Percentiles rank a stretch among this genome's conserved stretches.
Evolutionary conservation across 2,329 filamentous ascomycete species (phyloP).

Genomic region (Cladophialophora immunda): DNA sequence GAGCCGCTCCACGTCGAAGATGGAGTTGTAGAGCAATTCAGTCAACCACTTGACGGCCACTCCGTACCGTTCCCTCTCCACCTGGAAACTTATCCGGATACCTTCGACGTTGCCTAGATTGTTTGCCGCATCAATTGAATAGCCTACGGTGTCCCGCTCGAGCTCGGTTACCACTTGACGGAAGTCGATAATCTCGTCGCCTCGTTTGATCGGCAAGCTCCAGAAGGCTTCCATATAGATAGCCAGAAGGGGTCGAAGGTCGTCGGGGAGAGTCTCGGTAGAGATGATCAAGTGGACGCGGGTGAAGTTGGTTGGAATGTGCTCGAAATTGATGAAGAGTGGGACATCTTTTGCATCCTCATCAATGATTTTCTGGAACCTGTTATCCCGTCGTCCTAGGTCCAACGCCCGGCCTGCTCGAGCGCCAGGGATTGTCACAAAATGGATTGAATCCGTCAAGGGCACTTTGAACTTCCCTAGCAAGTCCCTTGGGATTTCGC

Average conservation of each 20-base stretch:
- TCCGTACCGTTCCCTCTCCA: constrained; percentile 87
- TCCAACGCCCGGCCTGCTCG: constrained; percentile 79
- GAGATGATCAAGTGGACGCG: constrained; percentile 83
- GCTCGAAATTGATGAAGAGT: constrained; percentile 95
- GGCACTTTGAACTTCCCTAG: constrained; percentile 84
- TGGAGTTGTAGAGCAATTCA: constrained; percentile 84
- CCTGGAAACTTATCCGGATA: constrained; percentile 80
- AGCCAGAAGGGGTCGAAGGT: constrained; percentile 82
- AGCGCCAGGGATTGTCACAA: constrained; percentile 87
- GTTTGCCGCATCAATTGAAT: constrained; percentile 74
- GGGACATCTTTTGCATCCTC: constrained; percentile 70
- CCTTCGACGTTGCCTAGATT: constrained; percentile 81
- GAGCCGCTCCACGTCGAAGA: constrained; percentile 79
- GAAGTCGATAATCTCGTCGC: constrained; percentile 81
- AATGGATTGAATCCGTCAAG: constrained; percentile 88
- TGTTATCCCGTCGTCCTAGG: constrained; percentile 72
- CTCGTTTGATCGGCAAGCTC: constrained; percentile 81
- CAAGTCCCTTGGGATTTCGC: constrained; percentile 82
- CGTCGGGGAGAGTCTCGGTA: constrained; percentile 77
- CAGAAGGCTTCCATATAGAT: constrained; percentile 95
- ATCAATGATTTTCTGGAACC: constrained; percentile 80
- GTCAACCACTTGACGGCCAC: constrained; percentile 84
- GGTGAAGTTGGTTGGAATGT: constrained; percentile 92
- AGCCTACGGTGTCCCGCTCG: constrained; percentile 89
- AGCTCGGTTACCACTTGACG: constrained; percentile 91